Evolutionary conservation across 108 stramenopile genomes (phyloP), one percentile per base, ranked within the genome.

Genomic region (Discostella pseudostelligera): DNA sequence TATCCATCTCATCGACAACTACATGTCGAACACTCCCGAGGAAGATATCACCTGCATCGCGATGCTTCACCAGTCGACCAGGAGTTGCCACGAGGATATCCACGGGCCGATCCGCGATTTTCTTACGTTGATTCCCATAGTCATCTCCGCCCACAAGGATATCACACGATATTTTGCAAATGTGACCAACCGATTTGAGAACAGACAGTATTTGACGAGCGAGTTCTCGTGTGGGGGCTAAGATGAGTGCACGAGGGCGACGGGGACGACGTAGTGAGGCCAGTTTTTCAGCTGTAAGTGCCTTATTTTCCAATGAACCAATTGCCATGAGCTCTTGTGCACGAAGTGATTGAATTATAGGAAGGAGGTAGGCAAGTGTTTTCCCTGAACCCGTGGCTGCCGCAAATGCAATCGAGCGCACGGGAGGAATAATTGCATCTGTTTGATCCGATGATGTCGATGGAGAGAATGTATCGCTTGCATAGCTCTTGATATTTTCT

Each of bases 1-100:
- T 98, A 84, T 98, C 98, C 78, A 97, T 90, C 88, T 98, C 98
- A 81, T 98, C 98, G 54, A 98, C 65, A 19, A 98, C 92, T 19
- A 97, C 81, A 45, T 84, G 67, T 22, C 76, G 57, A 5, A 75
- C 66, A 44, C 59, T 57, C 21, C 89, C 88, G 47, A 94, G 64
- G 62, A 86, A 92, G 8, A 97, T 64, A 79, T 90, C 83, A 0
- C 86, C 87, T 12, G 83, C 81, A 56, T 98, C 87, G 58, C 90
- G 87, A 79, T 96, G 97, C 77, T 98, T 90, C 12, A 95, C 69
- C 40, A 98, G 62, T 51, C 97, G 78, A 43, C 97, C 97, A 8
- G 96, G 96, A 29, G 96, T 95, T 4, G 92, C 93, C 0, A 98
- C 95, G 25, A 98, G 69, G 7, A 98, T 67, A 80, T 98, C 97